These are phyloP conservation scores for Posidonia australis DNA, from an alignment of 106 monocot genomes.

Conservation along the genomic window DNA sequence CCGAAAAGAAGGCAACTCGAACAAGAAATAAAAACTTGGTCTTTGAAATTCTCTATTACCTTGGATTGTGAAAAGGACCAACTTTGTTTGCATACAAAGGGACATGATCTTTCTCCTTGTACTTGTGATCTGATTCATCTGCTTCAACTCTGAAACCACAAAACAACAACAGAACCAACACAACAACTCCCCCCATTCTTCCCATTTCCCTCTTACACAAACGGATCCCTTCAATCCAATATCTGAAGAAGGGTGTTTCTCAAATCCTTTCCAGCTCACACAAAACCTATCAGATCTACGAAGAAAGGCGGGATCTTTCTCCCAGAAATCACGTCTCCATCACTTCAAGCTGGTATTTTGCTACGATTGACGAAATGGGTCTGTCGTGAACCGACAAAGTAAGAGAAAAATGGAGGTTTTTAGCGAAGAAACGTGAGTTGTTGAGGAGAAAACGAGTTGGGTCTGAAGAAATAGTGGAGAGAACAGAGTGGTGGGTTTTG, in stretches of 20 bases:
- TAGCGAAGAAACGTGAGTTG: too few species aligned
- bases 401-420: neutral
- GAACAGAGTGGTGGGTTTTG: neutral
- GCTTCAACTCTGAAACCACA: slow-evolving; percentile 11
- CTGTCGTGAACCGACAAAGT: neutral
- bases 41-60: neutral
- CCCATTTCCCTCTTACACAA: neutral
- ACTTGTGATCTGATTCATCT: slow-evolving; percentile 37
- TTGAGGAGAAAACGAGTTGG: neutral
- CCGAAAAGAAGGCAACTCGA: too few species aligned
- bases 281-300: neutral
- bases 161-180: slow-evolving; percentile 9
- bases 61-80: slow-evolving; percentile 52
- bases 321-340: neutral
- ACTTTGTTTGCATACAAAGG: slow-evolving; percentile 62
- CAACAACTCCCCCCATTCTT: slow-evolving; percentile 8
- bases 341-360: neutral
- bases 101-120: slow-evolving; percentile 39
- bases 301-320: neutral
- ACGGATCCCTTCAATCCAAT: neutral
- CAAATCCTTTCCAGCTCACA: neutral
- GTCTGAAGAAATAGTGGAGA: neutral
- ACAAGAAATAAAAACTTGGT: too few species aligned
- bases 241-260: neutral
- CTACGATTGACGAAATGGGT: neutral